A percentile compares a stretch with the other conserved stretches of the same genome.
These are phyloP conservation scores for Macrotyloma uniflorum DNA, from an alignment of 306 rosid genomes.

Conservation along the genomic window DNA sequence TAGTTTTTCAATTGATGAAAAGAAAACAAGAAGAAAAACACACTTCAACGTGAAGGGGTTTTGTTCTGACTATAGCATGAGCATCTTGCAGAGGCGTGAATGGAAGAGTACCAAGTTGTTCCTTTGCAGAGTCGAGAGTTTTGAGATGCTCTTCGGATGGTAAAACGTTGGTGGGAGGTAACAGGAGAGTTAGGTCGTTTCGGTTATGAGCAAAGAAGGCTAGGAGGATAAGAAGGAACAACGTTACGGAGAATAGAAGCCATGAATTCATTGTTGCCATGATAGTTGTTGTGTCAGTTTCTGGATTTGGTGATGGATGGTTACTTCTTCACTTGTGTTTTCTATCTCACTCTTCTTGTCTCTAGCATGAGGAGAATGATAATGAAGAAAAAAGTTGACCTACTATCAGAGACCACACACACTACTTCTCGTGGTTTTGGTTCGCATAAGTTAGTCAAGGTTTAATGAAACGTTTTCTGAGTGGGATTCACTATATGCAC, in stretches of 20 bases:
- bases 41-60: slow-evolving; percentile 18
- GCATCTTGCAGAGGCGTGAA: background rate
- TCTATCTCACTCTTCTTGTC: background rate
- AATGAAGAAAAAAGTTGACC: slow-evolving; percentile 23
- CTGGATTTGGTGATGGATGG: slow-evolving; percentile 22
- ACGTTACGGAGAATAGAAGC: slow-evolving; percentile 19
- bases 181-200: background rate
- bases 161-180: slow-evolving; percentile 9
- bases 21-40: background rate
- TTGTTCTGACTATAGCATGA: background rate
- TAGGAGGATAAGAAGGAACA: slow-evolving; percentile 28
- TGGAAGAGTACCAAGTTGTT: background rate
- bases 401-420: background rate
- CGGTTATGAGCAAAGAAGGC: background rate
- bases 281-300: background rate
- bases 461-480: slow-evolving; percentile 20
- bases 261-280: slow-evolving; percentile 33
- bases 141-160: background rate
- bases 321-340: background rate
- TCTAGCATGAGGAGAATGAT: background rate
- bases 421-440: slow-evolving; percentile 5
- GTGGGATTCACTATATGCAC: too few species aligned
- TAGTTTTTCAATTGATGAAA: background rate
- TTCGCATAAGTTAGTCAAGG: slow-evolving; percentile 29
- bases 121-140: background rate